Conservation (phyloP, 768 basidiomycete species). For the Fibroporia radiculosa region DNA sequence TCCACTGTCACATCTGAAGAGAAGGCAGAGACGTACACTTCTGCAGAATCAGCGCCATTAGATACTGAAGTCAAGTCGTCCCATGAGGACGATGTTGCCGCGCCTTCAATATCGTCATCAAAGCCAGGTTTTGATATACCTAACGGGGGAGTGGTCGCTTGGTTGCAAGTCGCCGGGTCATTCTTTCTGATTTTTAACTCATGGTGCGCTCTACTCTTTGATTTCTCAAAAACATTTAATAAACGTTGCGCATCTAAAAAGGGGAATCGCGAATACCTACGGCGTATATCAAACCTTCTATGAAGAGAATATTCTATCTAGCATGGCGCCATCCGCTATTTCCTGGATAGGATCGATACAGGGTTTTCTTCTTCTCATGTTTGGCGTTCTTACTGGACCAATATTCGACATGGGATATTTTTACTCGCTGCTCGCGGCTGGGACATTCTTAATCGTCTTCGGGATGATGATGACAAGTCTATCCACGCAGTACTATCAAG, state of each 20-base stretch:
- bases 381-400: constrained; percentile 15
- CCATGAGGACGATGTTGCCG: too few relatives aligned
- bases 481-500: constrained; percentile 32
- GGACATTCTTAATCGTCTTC: constrained; percentile 21
- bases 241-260: background rate
- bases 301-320: constrained; percentile 6
- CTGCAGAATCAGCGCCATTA: too few relatives aligned
- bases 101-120: too few relatives aligned
- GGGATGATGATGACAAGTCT: constrained; percentile 35
- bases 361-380: constrained; percentile 16
- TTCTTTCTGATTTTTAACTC: constrained; percentile 16
- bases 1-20: too few relatives aligned
- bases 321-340: constrained; percentile 10
- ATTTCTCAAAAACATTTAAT: background rate
- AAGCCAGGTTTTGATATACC: too few relatives aligned
- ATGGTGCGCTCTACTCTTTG: constrained; percentile 5
- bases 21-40: too few relatives aligned
- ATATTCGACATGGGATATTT: constrained; percentile 29
- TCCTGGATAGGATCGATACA: constrained; percentile 22
- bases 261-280: constrained; percentile 16
- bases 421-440: constrained; percentile 8
- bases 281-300: constrained; percentile 15
- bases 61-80: too few relatives aligned
- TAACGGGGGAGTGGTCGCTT: constrained; percentile 10
- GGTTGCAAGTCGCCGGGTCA: constrained; percentile 11